Conservation (phyloP, 371 early-diverging fungal species). For the Entomophthora muscae region DNA sequence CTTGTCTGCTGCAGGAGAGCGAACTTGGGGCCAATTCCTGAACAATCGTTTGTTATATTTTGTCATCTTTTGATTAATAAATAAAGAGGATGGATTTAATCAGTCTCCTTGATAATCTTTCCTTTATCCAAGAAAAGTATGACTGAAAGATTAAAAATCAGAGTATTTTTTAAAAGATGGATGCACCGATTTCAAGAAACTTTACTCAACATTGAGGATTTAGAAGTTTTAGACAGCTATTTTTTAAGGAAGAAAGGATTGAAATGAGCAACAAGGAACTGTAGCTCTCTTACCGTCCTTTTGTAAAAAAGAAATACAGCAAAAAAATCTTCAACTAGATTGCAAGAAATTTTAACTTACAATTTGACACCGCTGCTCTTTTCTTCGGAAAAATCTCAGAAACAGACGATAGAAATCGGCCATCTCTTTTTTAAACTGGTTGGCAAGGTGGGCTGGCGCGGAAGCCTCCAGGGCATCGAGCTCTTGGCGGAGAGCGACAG, state of each 20-base stretch:
- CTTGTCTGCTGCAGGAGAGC: conserved; percentile 73
- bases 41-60: conserved; percentile 2
- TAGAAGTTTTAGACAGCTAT: not conserved
- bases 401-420: conserved; percentile 83
- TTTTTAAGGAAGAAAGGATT: no score
- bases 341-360: conserved; percentile 31
- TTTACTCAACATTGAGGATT: not conserved
- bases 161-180: no score
- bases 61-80: no score
- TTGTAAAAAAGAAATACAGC: not conserved
- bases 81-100: no score
- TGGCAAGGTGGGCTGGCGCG: not conserved
- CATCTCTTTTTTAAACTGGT: conserved; percentile 43
- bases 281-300: not conserved
- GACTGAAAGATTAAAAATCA: no score
- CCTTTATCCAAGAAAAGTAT: no score
- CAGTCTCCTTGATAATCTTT: no score
- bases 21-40: conserved; percentile 88
- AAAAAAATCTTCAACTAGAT: conserved; percentile 1
- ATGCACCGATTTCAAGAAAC: no score
- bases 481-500: not conserved
- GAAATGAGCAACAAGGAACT: no score
- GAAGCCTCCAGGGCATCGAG: not conserved
- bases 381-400: conserved; percentile 66
- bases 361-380: conserved; percentile 61